Evolutionary conservation across 2,329 filamentous ascomycete species (phyloP).

Genomic region (Emmonsiellopsis sp.): DNA sequence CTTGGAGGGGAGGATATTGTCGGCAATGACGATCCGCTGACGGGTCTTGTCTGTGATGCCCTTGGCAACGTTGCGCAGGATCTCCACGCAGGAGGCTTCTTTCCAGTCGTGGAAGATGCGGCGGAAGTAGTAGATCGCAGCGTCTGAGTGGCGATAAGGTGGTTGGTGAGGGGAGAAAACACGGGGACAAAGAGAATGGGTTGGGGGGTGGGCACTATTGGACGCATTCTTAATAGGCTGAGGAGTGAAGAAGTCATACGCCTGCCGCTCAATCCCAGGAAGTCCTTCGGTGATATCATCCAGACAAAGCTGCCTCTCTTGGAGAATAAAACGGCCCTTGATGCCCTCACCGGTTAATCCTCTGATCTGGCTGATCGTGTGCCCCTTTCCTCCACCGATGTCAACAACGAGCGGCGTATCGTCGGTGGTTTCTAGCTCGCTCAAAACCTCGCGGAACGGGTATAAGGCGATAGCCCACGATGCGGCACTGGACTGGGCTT

Average conservation of each 20-base stretch:
- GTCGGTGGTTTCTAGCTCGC: conserved; percentile 11
- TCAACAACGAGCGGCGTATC: conserved; percentile 13
- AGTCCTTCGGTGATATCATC: conserved; percentile 9
- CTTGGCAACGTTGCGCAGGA: conserved; percentile 11
- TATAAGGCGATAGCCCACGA: conserved; percentile 9
- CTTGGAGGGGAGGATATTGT: conserved; percentile 14
- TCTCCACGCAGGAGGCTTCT: conserved; percentile 9
- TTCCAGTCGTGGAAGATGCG: conserved; percentile 23
- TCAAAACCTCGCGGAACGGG: conserved; percentile 15
- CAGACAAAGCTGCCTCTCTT: conserved; percentile 29
- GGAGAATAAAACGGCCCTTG: conserved; percentile 24
- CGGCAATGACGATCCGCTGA: conserved; percentile 13
- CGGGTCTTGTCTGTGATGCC: conserved; percentile 13
- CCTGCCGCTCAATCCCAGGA: conserved; percentile 11
- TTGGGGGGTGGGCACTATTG: not conserved
- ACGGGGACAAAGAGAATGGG: not conserved
- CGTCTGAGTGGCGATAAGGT: conserved; percentile 7
- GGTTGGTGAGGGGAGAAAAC: not conserved
- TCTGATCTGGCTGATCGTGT: conserved; percentile 14
- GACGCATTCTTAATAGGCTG: conserved; percentile 15
- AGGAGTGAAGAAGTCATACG: conserved; percentile 15
- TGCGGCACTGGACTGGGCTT: conserved; percentile 7
- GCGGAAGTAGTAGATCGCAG: conserved; percentile 23
- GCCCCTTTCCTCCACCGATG: conserved; percentile 13
- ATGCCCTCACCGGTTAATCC: conserved; percentile 17